Conservation (phyloP, 305 asterid genomes). For the Fraxinus velutina region DNA sequence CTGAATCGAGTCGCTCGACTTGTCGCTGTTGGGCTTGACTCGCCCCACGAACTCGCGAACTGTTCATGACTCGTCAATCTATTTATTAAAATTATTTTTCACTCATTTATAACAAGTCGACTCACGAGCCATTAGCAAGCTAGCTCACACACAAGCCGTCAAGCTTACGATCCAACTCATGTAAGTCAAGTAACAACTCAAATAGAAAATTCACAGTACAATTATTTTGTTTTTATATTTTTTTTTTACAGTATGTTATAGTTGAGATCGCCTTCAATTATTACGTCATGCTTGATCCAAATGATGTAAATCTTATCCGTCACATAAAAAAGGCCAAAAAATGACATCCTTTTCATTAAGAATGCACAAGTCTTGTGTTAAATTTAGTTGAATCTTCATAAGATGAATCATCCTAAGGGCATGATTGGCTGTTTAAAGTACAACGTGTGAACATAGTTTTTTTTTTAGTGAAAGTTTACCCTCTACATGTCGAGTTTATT, state of each 20-base stretch:
- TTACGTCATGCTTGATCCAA: not conserved
- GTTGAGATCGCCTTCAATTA: not conserved
- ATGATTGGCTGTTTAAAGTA: not conserved
- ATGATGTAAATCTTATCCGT: not conserved
- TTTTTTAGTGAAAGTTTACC: not conserved
- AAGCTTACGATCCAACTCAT: not conserved
- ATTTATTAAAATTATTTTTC: not conserved
- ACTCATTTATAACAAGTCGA: not conserved
- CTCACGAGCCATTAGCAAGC: not conserved
- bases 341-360: not conserved
- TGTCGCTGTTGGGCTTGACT: not conserved
- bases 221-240: no score
- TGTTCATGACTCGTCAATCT: not conserved
- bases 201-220: not conserved
- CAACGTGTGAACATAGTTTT: not conserved
- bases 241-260: not conserved
- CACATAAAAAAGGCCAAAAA: not conserved
- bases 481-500: not conserved
- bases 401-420: not conserved
- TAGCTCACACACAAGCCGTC: not conserved
- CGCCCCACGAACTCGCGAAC: not conserved
- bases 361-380: not conserved
- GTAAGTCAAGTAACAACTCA: not conserved
- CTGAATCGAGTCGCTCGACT: not conserved
- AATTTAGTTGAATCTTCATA: not conserved